Evolutionary conservation across 2,329 filamentous ascomycete species (phyloP).

Genomic region (Penicillium psychrosexuale): DNA sequence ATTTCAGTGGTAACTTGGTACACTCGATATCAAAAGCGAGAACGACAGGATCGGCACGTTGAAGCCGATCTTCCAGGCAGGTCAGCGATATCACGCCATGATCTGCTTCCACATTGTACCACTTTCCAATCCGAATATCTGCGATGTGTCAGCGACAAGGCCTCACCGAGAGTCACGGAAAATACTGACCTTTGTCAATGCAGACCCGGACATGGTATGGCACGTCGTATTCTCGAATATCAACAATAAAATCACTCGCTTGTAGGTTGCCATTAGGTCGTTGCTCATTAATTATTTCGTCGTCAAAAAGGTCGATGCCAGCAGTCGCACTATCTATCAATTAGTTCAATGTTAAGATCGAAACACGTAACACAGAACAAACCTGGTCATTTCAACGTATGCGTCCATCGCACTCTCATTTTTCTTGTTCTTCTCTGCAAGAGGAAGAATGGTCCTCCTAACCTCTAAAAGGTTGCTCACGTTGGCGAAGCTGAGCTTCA

Average conservation of each 20-base stretch:
- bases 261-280: constrained; percentile 76
- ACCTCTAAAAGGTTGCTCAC: constrained; percentile 83
- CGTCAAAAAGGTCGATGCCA: constrained; percentile 93
- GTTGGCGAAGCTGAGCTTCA: constrained; percentile 84
- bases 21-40: constrained; percentile 99
- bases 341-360: constrained; percentile 18
- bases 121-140: constrained; percentile 95
- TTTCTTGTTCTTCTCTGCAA: constrained; percentile 95
- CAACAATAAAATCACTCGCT: constrained; percentile 94
- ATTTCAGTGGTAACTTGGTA: constrained; percentile 91
- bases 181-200: constrained; percentile 74
- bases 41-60: constrained; percentile 92
- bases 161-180: neutral
- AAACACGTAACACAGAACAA: constrained; percentile 5
- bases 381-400: constrained; percentile 94
- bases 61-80: constrained; percentile 81
- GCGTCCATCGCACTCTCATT: constrained; percentile 96
- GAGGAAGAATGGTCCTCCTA: constrained; percentile 76
- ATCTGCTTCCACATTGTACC: constrained; percentile 94
- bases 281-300: constrained; percentile 78
- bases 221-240: constrained; percentile 98
- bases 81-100: constrained; percentile 81
- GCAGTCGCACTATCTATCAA: constrained; percentile 60
- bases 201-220: constrained; percentile 98
- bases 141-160: constrained; percentile 24